Percentiles rank a stretch among this genome's conserved stretches.
These are phyloP conservation scores for Daldinia concentrica DNA, from an alignment of 495 filamentous ascomycete species.

Conservation along the genomic window DNA sequence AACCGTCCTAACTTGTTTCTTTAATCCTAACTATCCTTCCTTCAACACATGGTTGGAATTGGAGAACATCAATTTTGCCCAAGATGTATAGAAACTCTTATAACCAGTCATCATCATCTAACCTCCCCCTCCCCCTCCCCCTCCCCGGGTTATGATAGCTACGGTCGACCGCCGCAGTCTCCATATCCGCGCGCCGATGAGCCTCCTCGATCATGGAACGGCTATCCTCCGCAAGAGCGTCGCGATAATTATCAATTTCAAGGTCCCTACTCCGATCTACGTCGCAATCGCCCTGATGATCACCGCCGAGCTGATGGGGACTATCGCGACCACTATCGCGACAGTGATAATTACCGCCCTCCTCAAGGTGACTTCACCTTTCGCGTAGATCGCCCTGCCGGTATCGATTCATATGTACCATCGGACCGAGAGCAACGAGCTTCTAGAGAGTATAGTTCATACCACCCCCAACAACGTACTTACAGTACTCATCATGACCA, in stretches of 20 bases:
- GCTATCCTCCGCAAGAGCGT: slow-evolving; percentile 28
- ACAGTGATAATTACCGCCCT: slow-evolving; percentile 42
- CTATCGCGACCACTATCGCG: slow-evolving; percentile 19
- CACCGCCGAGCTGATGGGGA: slow-evolving; percentile 20
- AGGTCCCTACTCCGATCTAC: slow-evolving; percentile 36
- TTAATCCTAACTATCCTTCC: neutral
- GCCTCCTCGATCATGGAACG: slow-evolving; percentile 34
- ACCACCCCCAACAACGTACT: slow-evolving; percentile 29
- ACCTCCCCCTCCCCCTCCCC: slow-evolving; percentile 34
- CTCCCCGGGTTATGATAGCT: slow-evolving; percentile 15
- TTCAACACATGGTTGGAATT: neutral
- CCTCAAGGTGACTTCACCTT: slow-evolving; percentile 60
- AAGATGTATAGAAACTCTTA: slow-evolving; percentile 40
- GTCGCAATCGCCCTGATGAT: slow-evolving; percentile 22
- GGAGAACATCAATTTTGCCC: neutral
- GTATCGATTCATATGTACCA: slow-evolving; percentile 43
- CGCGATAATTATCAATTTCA: slow-evolving; percentile 32
- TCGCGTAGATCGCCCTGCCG: slow-evolving; percentile 52
- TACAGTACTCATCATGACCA: slow-evolving; percentile 1
- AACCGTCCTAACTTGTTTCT: neutral
- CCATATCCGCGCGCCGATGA: slow-evolving; percentile 26
- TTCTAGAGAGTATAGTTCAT: slow-evolving; percentile 29
- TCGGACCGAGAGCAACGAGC: slow-evolving; percentile 24
- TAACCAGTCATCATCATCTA: slow-evolving; percentile 24
- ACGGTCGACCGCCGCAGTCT: slow-evolving; percentile 29